phyloP scores from a whole-genome alignment of 2,329 filamentous ascomycete genomes.

The Ophiocordyceps camponoti-saundersi region DNA sequence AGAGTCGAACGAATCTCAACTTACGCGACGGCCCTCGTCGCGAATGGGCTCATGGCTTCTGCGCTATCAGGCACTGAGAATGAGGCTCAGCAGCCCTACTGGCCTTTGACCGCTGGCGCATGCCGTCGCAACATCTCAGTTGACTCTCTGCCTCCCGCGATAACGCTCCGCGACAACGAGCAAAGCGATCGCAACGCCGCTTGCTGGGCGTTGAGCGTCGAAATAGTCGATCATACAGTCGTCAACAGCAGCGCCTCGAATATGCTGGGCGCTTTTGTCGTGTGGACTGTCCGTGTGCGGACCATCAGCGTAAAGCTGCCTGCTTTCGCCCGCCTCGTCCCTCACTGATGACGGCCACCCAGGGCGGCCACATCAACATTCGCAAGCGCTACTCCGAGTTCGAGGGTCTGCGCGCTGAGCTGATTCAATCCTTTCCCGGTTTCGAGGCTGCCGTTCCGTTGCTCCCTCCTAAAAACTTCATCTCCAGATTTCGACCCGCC shows the following conservation, averaged over 20 bases:
- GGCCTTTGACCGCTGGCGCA: background rate
- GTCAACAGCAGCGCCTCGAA: slow-evolving; percentile 39
- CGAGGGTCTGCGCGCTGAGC: slow-evolving; percentile 57
- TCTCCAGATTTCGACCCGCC: slow-evolving; percentile 67
- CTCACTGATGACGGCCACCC: background rate
- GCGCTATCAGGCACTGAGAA: background rate
- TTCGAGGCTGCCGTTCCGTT: slow-evolving; percentile 75
- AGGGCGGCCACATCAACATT: slow-evolving; percentile 45
- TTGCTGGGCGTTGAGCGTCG: slow-evolving; percentile 49
- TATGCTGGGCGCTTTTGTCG: slow-evolving; percentile 69
- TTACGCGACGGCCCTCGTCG: background rate
- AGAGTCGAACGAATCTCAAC: no score
- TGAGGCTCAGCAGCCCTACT: background rate
- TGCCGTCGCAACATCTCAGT: slow-evolving; percentile 21
- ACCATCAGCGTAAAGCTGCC: slow-evolving; percentile 52
- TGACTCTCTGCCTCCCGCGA: slow-evolving; percentile 32
- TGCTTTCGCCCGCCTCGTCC: background rate
- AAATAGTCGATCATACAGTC: slow-evolving; percentile 37
- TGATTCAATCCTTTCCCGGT: slow-evolving; percentile 67
- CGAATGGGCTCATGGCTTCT: background rate
- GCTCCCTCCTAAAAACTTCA: slow-evolving; percentile 77
- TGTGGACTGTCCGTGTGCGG: slow-evolving; percentile 81
- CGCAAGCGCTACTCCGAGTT: slow-evolving; percentile 83
- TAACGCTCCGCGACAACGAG: slow-evolving; percentile 45
- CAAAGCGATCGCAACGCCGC: slow-evolving; percentile 34